Evolutionary conservation across 306 rosid species (phyloP).

Genomic region (Hippophae rhamnoides): DNA sequence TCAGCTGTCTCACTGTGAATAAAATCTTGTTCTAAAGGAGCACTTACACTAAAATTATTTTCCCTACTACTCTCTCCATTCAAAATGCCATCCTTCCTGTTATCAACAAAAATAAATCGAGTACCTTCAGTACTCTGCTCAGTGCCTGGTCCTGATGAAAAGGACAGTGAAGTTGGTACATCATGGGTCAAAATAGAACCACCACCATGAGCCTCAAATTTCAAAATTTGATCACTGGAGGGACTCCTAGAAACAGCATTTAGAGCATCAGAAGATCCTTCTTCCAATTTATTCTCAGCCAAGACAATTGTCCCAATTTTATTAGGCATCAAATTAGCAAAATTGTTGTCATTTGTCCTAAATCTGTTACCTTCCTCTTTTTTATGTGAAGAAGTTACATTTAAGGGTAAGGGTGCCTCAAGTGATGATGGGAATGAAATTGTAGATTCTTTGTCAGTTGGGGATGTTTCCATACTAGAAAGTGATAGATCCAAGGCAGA

Average conservation of each 20-base stretch:
- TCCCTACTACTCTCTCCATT: conserved; percentile 22
- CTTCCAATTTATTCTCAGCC: conserved; percentile 19
- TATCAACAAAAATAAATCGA: conserved; percentile 20
- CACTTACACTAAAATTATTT: conserved; percentile 26
- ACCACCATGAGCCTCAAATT: conserved; percentile 25
- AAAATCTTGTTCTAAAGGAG: conserved; percentile 23
- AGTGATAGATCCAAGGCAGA: conserved; percentile 17
- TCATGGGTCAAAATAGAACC: conserved; percentile 21
- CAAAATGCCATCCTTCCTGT: conserved; percentile 28
- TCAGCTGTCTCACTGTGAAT: conserved; percentile 14
- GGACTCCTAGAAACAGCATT: conserved; percentile 23
- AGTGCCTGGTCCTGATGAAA: conserved; percentile 23
- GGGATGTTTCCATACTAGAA: conserved; percentile 19
- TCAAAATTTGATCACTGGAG: conserved; percentile 22
- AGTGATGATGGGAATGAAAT: conserved; percentile 27
- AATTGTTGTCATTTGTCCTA: conserved; percentile 19
- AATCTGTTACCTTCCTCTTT: conserved; percentile 23
- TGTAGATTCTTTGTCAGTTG: conserved; percentile 26
- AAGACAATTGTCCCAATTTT: conserved; percentile 26
- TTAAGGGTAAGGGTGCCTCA: conserved; percentile 24
- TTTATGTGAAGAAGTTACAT: conserved; percentile 28
- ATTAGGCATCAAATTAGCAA: conserved; percentile 26
- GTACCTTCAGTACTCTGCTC: conserved; percentile 28
- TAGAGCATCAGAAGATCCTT: conserved; percentile 27
- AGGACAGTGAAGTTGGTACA: conserved; percentile 20